Base-by-base conservation (phyloP, 1,284 basidiomycete genomes). In the Macrocystidia cucumis region DNA sequence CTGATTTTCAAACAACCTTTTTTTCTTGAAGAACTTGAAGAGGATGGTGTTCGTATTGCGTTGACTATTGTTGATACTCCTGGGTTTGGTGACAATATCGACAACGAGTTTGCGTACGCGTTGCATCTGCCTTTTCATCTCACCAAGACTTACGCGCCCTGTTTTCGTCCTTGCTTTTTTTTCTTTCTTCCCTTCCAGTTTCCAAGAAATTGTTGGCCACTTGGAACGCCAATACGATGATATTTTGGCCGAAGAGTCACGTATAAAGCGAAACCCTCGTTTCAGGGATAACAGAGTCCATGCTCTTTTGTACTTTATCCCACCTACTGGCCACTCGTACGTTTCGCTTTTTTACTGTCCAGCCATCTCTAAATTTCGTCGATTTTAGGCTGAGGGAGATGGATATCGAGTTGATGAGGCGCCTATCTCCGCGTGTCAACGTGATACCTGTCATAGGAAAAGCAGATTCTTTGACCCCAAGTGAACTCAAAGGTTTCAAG, bases 221-320 rank as follows among this genome's bases (percentile, higher is more conserved):
- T 83, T 99, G 44, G 96, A 99, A 62, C 85, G 95, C 43, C 95
- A 98, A 78, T 98, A 98, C 66, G 96, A 98, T 49, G 95, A 98
- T 53, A 97, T 98, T 59, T 74, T 99, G 44, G 92, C 95, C 7
- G 95, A 98, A 61, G 96, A 99, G 68, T 95, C 91, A 44, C 81
- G 96, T 54, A 98, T 98, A 70, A 98, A 97, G 71, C 95, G 96
- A 75, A 98, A 98, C 68, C 93, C 95, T 16, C 86, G 96, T 45
- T 98, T 98, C 78, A 82, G 92, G 56, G 96, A 99, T 66, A 98
- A 98, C 71, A 76, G 92, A 46, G 78, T 93, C 9, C 96, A 98
- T 52, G 93, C 91, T 11, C 70, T 98, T 35, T 77, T 99, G 41
- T 99, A 99, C 72, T 99, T 99, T 60, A 97, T 98, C 67, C 82